Evolutionary conservation across 768 basidiomycete species (phyloP), one percentile per base, ranked within the genome.

Genomic region (Cyclocybe cylindracea): DNA sequence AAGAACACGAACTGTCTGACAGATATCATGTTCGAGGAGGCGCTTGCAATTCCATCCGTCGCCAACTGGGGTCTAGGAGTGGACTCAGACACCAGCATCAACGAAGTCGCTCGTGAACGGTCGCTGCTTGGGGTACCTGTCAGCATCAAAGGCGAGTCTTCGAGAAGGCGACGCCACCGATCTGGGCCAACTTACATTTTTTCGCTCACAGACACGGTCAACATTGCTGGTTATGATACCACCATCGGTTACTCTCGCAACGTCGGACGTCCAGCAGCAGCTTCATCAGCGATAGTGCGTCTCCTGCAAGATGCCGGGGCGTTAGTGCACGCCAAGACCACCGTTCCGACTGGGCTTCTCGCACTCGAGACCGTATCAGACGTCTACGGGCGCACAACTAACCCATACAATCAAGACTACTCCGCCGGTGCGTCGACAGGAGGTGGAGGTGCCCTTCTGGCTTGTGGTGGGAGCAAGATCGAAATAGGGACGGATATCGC

Each of bases 401-500:
- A 89, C 60, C 87, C 87, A 0, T 77, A 85, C 65, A 83, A 82
- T 59, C 60, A 66, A 2, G 75, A 69, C 1, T 76, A 78, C 52
- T 73, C 76, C 8, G 68, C 76, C 5, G 87, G 87, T 11, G 88
- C 84, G 6, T 87, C 86, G 0, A 83, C 84, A 0, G 85, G 87
- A 0, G 88, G 88, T 7, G 88, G 88, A 50, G 80, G 76, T 1
- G 86, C 87, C 1, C 75, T 89, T 1, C 60, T 90, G 0, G 87
- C 87, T 0, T 72, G 78, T 44, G 83, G 85, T 1, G 86, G 86
- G 8, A 78, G 78, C 36, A 80, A 83, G 58, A 75, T 88, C 16
- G 87, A 87, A 36, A 77, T 90, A 35, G 89, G 87, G 1, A 82
- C 87, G 4, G 89, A 91, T 58, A 70, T 90, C 29, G 89, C 82